Conservation (phyloP, 108 stramenopile genomes). For the Schizochytrium sp. region DNA sequence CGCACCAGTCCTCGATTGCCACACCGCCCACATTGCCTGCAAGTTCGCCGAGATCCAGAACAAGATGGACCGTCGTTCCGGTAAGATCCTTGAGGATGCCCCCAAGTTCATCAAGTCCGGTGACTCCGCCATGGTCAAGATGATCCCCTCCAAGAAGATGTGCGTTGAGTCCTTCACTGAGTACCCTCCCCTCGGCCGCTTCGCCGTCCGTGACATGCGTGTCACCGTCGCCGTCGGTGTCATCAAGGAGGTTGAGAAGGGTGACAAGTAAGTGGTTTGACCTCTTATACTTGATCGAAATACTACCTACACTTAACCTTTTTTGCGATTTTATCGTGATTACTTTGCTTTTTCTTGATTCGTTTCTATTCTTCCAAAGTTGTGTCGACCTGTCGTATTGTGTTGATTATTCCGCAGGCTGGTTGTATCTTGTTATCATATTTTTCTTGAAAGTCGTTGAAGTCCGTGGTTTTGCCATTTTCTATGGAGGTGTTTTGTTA, state of each 20-base stretch:
- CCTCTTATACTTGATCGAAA: background rate
- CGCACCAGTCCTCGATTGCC: constrained; percentile 92
- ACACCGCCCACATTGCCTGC: constrained; percentile 95
- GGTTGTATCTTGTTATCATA: too few species aligned
- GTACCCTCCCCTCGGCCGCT: constrained; percentile 95
- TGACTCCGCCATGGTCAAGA: constrained; percentile 88
- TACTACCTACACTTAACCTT: background rate
- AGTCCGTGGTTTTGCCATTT: too few species aligned
- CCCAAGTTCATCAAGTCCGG: constrained; percentile 89
- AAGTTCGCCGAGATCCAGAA: constrained; percentile 86
- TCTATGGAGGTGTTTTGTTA: too few species aligned
- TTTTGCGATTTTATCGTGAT: background rate
- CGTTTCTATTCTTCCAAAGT: background rate
- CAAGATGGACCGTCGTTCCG: constrained; percentile 91
- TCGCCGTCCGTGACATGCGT: constrained; percentile 91
- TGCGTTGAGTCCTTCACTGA: constrained; percentile 92
- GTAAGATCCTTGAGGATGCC: constrained; percentile 85
- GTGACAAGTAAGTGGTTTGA: constrained; percentile 66
- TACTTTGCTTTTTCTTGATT: background rate
- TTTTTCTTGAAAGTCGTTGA: too few species aligned
- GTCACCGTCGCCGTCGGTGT: constrained; percentile 92
- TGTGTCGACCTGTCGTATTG: background rate
- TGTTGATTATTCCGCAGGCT: too few species aligned
- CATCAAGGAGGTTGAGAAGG: constrained; percentile 86
- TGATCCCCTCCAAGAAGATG: constrained; percentile 89